phyloP scores from a whole-genome alignment of 352 stramenopile species.

The Blastocystis sp. region DNA sequence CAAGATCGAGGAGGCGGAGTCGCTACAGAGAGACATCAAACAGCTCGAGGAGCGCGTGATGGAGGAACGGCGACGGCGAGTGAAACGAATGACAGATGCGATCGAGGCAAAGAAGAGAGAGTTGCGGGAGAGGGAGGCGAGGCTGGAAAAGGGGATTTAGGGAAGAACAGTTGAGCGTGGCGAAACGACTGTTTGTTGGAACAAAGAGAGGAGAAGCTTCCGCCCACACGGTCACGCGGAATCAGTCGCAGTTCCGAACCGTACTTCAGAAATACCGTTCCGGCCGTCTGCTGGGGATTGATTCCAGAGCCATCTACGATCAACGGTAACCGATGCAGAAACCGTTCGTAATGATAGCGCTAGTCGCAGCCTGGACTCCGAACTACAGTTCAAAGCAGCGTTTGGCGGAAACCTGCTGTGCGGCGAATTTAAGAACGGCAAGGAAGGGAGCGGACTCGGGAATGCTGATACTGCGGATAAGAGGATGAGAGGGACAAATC shows the following conservation, averaged over 20 bases:
- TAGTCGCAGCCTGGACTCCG: constrained; percentile 69
- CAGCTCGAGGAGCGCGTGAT: background rate
- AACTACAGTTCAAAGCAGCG: constrained; percentile 62
- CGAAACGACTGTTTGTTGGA: background rate
- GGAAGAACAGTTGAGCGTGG: no score
- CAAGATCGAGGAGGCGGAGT: background rate
- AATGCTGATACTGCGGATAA: constrained; percentile 63
- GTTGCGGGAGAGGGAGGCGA: background rate
- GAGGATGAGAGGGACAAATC: background rate
- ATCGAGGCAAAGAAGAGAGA: background rate
- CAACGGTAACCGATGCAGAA: background rate
- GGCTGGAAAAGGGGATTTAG: background rate
- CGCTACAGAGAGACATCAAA: background rate
- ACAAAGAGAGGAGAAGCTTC: constrained; percentile 23
- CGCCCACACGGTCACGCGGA: constrained; percentile 69
- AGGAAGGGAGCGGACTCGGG: constrained; percentile 72
- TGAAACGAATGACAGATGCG: background rate
- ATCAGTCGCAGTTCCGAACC: constrained; percentile 72
- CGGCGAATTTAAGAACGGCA: constrained; percentile 72
- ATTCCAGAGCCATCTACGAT: constrained; percentile 71
- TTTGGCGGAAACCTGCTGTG: constrained; percentile 64
- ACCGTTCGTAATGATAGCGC: constrained; percentile 76
- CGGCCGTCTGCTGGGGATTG: constrained; percentile 71
- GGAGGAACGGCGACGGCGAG: background rate
- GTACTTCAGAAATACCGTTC: constrained; percentile 74